A percentile compares a stretch with the other conserved stretches of the same genome.
Evolutionary conservation across 192 early-diverging fungal genomes (phyloP).

Genomic region (Podila verticillata): DNA sequence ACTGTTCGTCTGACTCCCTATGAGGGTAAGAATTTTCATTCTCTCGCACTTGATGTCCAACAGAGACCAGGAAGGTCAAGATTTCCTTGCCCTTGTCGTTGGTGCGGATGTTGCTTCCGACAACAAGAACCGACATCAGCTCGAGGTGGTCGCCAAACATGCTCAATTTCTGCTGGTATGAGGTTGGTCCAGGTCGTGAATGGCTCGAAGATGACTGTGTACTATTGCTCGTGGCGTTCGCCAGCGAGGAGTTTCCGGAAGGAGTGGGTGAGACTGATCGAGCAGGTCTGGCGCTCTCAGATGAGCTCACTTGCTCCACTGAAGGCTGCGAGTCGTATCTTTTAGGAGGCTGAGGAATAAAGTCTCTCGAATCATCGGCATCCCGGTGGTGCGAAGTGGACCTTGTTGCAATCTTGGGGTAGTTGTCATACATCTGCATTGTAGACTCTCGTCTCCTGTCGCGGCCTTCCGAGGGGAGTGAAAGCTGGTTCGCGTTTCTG

Average conservation of each 20-base stretch:
- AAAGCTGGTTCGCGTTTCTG: conserved; percentile 28
- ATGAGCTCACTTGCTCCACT: background rate
- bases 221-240: conserved; percentile 15
- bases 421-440: conserved; percentile 30
- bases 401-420: conserved; percentile 30
- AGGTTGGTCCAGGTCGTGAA: conserved; percentile 19
- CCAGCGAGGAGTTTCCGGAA: conserved; percentile 37
- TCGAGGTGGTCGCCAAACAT: conserved; percentile 45
- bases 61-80: conserved; percentile 66
- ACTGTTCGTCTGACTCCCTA: conserved; percentile 68
- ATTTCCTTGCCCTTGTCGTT: conserved; percentile 85
- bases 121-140: conserved; percentile 53
- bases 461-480: conserved; percentile 18
- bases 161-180: conserved; percentile 38
- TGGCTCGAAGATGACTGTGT: background rate
- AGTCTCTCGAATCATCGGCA: conserved; percentile 25
- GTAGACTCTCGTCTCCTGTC: conserved; percentile 29
- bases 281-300: background rate
- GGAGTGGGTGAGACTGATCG: conserved; percentile 43
- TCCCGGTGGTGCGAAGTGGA: conserved; percentile 35
- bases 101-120: conserved; percentile 69
- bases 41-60: conserved; percentile 54
- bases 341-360: conserved; percentile 11
- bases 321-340: conserved; percentile 29
- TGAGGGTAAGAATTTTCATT: conserved; percentile 33